Evolutionary conservation across 2,329 filamentous ascomycete genomes (phyloP).

Genomic region (Sporothrix globosa): DNA sequence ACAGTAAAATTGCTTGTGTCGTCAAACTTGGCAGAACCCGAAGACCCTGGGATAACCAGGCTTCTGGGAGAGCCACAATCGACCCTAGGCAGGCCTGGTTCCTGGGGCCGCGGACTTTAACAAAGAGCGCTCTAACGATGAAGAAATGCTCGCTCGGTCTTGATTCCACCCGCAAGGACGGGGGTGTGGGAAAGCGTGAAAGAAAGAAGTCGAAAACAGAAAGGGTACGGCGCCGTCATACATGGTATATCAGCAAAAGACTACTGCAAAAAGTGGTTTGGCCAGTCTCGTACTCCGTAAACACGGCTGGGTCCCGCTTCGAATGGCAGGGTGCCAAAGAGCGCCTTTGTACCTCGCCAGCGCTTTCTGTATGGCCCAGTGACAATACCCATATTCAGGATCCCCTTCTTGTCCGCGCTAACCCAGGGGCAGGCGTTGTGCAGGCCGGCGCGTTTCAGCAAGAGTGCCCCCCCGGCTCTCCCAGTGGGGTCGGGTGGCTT

Average conservation of each 20-base stretch:
- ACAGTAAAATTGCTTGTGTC: constrained; percentile 27
- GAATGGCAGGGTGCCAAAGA: constrained; percentile 13
- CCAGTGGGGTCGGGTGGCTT: constrained; percentile 29
- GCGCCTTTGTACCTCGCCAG: background rate
- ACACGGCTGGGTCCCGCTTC: constrained; percentile 26
- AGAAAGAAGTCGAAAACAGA: background rate
- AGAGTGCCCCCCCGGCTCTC: constrained; percentile 23
- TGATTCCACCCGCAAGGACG: background rate
- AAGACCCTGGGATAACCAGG: background rate
- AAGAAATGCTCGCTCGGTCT: background rate
- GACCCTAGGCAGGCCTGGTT: background rate
- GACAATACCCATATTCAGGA: background rate
- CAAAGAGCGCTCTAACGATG: constrained; percentile 3
- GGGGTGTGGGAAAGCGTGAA: background rate
- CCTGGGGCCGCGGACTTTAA: background rate
- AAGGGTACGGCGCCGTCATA: too few species aligned
- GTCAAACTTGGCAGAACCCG: constrained; percentile 3
- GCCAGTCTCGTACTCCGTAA: background rate
- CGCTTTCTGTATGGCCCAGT: background rate
- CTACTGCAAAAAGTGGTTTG: constrained; percentile 7
- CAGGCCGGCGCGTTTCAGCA: constrained; percentile 36
- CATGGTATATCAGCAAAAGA: background rate
- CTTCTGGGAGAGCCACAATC: background rate
- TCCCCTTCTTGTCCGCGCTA: constrained; percentile 30
- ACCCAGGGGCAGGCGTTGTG: constrained; percentile 33